These are phyloP conservation scores for Starmerella apicola DNA, from an alignment of 805 yeast genomes.

Conservation along the genomic window DNA sequence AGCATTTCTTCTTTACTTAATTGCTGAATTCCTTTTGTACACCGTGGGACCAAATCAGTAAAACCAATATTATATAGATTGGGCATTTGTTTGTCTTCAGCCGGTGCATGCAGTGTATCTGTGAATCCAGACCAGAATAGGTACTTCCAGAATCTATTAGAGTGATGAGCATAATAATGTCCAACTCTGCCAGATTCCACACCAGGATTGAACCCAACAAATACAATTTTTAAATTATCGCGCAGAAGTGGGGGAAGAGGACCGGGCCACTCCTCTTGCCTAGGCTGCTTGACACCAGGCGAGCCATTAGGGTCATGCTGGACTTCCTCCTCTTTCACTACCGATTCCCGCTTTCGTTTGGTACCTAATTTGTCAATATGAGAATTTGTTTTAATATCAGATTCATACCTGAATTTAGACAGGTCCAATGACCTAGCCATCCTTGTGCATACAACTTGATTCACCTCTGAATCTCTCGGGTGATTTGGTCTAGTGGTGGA, in stretches of 20 bases:
- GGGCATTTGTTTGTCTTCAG: conserved; percentile 35
- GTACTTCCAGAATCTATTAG: conserved; percentile 58
- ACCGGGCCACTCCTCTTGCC: conserved; percentile 14
- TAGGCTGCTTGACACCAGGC: neutral
- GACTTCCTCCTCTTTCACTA: too few species aligned
- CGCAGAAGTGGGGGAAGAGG: conserved; percentile 22
- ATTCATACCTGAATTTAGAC: too few species aligned
- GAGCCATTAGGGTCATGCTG: too few species aligned
- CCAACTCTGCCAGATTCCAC: conserved; percentile 45
- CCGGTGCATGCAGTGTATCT: conserved; percentile 21
- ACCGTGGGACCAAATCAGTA: conserved; percentile 55
- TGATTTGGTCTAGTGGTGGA: too few species aligned
- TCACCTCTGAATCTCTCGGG: too few species aligned
- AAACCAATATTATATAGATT: conserved; percentile 45
- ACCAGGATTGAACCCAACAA: conserved; percentile 67
- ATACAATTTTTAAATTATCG: conserved; percentile 34
- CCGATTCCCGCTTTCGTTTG: too few species aligned
- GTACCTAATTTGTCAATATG: too few species aligned
- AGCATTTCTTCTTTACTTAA: conserved; percentile 41
- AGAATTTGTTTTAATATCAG: too few species aligned
- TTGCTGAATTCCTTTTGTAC: conserved; percentile 49
- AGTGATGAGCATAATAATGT: conserved; percentile 61
- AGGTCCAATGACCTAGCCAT: too few species aligned
- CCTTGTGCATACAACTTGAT: too few species aligned
- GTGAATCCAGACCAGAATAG: conserved; percentile 42